Conservation (phyloP, 148 eudicot species). For the Polygonum aviculare region DNA sequence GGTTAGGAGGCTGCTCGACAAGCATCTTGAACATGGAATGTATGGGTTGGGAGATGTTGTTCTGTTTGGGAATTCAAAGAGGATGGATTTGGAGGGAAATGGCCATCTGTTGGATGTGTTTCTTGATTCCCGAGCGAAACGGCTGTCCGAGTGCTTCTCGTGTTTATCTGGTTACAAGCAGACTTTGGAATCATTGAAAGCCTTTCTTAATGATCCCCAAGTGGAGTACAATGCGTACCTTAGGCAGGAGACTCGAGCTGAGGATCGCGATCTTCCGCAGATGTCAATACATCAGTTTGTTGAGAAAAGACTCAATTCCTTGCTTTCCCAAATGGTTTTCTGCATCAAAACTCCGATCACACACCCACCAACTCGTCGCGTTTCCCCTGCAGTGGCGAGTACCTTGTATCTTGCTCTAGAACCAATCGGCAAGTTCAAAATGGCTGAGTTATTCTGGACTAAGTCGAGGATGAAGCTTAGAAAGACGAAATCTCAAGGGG, state of each 20-base stretch:
- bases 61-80: slow-evolving; percentile 26
- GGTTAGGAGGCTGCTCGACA: slow-evolving; percentile 21
- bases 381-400: neutral
- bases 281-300: slow-evolving; percentile 19
- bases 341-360: slow-evolving; percentile 28
- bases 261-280: neutral
- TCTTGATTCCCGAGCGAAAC: slow-evolving; percentile 15
- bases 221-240: slow-evolving; percentile 29
- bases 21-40: neutral
- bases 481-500: neutral
- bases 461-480: neutral
- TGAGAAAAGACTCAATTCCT: slow-evolving; percentile 10
- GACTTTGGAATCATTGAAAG: slow-evolving; percentile 33
- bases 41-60: slow-evolving; percentile 19
- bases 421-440: neutral
- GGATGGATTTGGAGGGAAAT: slow-evolving; percentile 31
- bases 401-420: neutral
- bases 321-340: slow-evolving; percentile 16
- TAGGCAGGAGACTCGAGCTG: neutral
- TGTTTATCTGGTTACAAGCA: neutral
- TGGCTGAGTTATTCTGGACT: neutral
- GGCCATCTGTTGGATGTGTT: slow-evolving; percentile 27
- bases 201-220: slow-evolving; percentile 33
- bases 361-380: slow-evolving; percentile 42
- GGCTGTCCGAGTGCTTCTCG: slow-evolving; percentile 26